Evolutionary conservation across 139 green algal genomes (phyloP), one percentile per base, ranked within the genome.

Genomic region (Chloropicon primus): DNA sequence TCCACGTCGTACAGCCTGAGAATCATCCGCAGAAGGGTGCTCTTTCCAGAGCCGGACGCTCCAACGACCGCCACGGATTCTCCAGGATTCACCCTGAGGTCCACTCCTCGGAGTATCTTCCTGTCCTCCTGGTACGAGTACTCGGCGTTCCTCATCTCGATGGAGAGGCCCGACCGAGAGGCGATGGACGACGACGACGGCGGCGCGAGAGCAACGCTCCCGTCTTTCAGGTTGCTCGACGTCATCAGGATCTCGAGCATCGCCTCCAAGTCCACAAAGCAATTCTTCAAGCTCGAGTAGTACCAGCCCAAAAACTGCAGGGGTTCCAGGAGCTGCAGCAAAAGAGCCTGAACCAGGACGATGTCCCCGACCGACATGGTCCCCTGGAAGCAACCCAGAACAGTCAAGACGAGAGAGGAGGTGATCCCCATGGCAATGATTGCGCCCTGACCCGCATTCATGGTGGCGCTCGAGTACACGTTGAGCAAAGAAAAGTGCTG

Each of bases 311-410:
- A 82, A 78, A 94, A 97, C 81, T 94, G 87, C 80, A 98, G 86
- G 0, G 95, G 95, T 22, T 87, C 88, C 91, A 90, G 97, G 26
- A 98, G 89, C 86, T 99, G 95, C 78, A 96, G 80, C 76, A 99
- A 85, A 72, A 99, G 83, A 0, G 93, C 95, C 53, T 96, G 91
- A 53, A 92, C 89, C 89, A 98, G 88, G 24, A 91, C 80, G 0
- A 88, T 74, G 53, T 81, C 78, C 1, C 87, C 87, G 2, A 85
- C 80, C 5, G 74, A 53, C 62, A 3, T 26, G 3, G 5, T 10
- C 71, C 71, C 71, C 5, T 21, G 5, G 23, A 26, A 21, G 71
- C 71, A 74, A 10, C 71, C 23, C 71, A 74, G 23, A 21, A 27
- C 23, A 5, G 71, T 76, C 2, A 76, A 25, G 24, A 82, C 62